These are phyloP conservation scores for Phytomonas francai DNA, from an alignment of 208 protist species.

Conservation along the genomic window DNA sequence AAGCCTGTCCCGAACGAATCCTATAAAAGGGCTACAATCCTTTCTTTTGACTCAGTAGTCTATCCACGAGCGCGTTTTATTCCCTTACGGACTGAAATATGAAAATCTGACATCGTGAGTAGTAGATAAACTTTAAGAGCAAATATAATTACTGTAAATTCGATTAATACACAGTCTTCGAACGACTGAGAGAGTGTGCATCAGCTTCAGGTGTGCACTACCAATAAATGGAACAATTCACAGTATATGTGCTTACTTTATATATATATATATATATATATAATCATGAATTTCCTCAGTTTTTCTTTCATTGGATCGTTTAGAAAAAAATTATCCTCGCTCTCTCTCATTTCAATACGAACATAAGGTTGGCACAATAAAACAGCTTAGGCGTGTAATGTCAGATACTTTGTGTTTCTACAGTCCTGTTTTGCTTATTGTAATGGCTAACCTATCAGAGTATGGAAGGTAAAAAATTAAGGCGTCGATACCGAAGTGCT, in stretches of 20 bases:
- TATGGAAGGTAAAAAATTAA: background rate
- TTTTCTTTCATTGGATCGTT: background rate
- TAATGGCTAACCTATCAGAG: background rate
- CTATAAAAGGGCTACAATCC: background rate
- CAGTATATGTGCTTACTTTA: background rate
- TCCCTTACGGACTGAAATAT: background rate
- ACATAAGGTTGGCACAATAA: background rate
- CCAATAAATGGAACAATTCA: slow-evolving; percentile 2
- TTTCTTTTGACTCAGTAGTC: background rate
- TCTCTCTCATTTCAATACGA: background rate
- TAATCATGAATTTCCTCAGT: background rate
- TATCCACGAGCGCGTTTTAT: background rate
- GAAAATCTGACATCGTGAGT: background rate
- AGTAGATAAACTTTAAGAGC: background rate
- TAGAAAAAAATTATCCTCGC: background rate
- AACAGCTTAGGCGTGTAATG: background rate
- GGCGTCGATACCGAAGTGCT: background rate
- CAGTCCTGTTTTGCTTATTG: background rate
- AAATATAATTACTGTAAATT: background rate
- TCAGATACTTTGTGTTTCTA: background rate
- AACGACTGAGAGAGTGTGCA: background rate
- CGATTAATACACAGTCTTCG: background rate
- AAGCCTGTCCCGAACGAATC: background rate
- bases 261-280: slow-evolving; percentile 3
- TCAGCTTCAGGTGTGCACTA: background rate